phyloP scores from a whole-genome alignment of 192 early-diverging fungal species.

The Podila clonocystis region DNA sequence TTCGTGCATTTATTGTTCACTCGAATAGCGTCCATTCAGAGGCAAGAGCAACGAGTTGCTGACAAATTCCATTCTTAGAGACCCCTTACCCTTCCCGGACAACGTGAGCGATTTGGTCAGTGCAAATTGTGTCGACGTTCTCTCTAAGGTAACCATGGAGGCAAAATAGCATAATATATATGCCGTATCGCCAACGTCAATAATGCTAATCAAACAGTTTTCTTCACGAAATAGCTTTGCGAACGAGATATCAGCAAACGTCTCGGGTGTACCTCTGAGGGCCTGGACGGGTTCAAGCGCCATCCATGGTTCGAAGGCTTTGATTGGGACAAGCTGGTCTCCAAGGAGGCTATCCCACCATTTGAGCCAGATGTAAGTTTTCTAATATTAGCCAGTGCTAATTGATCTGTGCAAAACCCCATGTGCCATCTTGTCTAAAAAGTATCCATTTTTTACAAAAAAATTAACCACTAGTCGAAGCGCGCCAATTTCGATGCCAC shows the following conservation, averaged over 20 bases:
- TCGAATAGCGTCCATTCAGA: slow-evolving; percentile 77
- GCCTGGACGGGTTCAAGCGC: slow-evolving; percentile 69
- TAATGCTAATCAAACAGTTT: too few relatives aligned
- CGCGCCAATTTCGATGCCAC: slow-evolving; percentile 95
- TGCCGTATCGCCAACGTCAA: neutral
- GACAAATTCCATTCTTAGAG: slow-evolving; percentile 74
- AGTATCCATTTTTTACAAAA: too few relatives aligned
- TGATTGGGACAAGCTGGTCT: slow-evolving; percentile 80
- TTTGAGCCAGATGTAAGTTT: slow-evolving; percentile 86
- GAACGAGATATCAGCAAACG: slow-evolving; percentile 78
- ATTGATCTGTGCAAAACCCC: neutral
- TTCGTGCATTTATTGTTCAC: too few relatives aligned
- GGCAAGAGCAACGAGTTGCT: slow-evolving; percentile 80
- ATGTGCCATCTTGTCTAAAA: too few relatives aligned
- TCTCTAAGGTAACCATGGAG: slow-evolving; percentile 55
- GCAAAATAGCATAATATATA: neutral
- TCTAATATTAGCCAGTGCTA: neutral
- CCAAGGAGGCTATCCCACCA: slow-evolving; percentile 77
- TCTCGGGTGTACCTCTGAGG: slow-evolving; percentile 81
- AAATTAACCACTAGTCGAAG: slow-evolving; percentile 64
- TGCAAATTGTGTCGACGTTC: slow-evolving; percentile 59
- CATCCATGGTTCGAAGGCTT: slow-evolving; percentile 86
- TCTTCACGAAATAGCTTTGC: slow-evolving; percentile 60
- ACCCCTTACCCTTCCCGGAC: slow-evolving; percentile 73
- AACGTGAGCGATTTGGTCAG: slow-evolving; percentile 58